Percentiles rank a stretch among this genome's conserved stretches.
These are phyloP conservation scores for Gastrolobium villosum DNA, from an alignment of 306 rosid genomes.

Conservation along the genomic window DNA sequence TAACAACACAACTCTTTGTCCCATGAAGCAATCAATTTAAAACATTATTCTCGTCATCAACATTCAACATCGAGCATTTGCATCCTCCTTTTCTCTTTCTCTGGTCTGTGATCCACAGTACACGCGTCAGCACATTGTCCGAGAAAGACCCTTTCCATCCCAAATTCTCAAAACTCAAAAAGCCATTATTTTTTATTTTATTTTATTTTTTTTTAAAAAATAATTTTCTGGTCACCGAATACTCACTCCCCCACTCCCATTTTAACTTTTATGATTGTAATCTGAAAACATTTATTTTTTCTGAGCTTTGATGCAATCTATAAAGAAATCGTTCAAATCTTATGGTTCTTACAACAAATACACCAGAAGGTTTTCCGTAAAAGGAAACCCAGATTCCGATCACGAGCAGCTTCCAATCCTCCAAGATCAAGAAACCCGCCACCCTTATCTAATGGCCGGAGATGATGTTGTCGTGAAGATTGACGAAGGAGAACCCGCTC, in stretches of 20 bases:
- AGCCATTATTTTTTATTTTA: neutral
- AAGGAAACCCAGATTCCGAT: constrained; percentile 12
- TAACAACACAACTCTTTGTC: neutral
- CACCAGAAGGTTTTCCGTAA: constrained; percentile 48
- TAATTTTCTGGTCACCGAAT: constrained; percentile 11
- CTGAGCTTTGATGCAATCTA: constrained; percentile 64
- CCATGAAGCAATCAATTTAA: too few species aligned
- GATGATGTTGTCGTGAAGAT: constrained; percentile 62
- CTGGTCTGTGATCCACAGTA: too few species aligned
- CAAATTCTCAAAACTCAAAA: neutral
- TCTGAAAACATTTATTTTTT: neutral
- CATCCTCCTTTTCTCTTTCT: neutral
- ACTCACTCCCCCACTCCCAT: neutral
- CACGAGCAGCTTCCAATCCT: constrained; percentile 73
- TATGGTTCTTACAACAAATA: constrained; percentile 55
- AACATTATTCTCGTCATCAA: too few species aligned
- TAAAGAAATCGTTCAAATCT: constrained; percentile 70
- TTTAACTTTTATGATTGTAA: neutral
- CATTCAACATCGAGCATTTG: neutral
- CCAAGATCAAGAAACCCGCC: constrained; percentile 42
- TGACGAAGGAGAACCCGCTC: constrained; percentile 41
- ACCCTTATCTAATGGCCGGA: constrained; percentile 29
- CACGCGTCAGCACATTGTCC: constrained; percentile 29
- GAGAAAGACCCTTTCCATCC: neutral
- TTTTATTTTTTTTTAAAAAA: neutral